Evolutionary conservation across 805 yeast genomes (phyloP).

Genomic region (Cyberlindnera sargentensis): DNA sequence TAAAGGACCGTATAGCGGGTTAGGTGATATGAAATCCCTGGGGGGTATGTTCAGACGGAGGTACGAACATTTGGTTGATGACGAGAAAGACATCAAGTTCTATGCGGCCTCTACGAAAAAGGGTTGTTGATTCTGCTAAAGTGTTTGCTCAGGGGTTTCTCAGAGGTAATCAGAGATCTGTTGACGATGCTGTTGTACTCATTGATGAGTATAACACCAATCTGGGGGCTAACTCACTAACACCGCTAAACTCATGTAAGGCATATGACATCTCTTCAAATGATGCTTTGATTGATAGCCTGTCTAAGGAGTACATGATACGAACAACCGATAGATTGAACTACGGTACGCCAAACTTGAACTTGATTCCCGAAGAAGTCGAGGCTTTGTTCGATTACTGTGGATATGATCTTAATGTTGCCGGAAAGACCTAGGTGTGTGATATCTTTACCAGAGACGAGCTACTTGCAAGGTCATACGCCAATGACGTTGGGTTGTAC

Average conservation of each 20-base stretch:
- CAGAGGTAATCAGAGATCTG: slow-evolving; percentile 23
- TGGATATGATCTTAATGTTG: slow-evolving; percentile 44
- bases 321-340: slow-evolving; percentile 28
- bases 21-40: slow-evolving; percentile 38
- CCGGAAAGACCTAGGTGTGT: slow-evolving; percentile 26
- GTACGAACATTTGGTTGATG: slow-evolving; percentile 37
- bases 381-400: slow-evolving; percentile 36
- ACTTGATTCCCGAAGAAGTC: slow-evolving; percentile 35
- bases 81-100: slow-evolving; percentile 35
- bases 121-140: slow-evolving; percentile 49
- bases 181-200: slow-evolving; percentile 33
- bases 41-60: slow-evolving; percentile 43
- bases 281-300: slow-evolving; percentile 24
- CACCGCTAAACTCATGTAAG: slow-evolving; percentile 37
- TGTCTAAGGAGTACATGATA: slow-evolving; percentile 14
- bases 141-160: slow-evolving; percentile 53
- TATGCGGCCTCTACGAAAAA: slow-evolving; percentile 48
- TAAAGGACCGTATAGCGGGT: slow-evolving; percentile 46
- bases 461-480: slow-evolving; percentile 35
- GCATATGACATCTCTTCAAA: slow-evolving; percentile 30
- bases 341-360: slow-evolving; percentile 30
- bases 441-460: slow-evolving; percentile 44
- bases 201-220: slow-evolving; percentile 36
- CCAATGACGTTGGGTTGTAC: slow-evolving; percentile 35
- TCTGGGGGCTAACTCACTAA: slow-evolving; percentile 53